These are phyloP conservation scores for Hymenochaete sp. DNA, from an alignment of 1,284 basidiomycete genomes.

Conservation along the genomic window DNA sequence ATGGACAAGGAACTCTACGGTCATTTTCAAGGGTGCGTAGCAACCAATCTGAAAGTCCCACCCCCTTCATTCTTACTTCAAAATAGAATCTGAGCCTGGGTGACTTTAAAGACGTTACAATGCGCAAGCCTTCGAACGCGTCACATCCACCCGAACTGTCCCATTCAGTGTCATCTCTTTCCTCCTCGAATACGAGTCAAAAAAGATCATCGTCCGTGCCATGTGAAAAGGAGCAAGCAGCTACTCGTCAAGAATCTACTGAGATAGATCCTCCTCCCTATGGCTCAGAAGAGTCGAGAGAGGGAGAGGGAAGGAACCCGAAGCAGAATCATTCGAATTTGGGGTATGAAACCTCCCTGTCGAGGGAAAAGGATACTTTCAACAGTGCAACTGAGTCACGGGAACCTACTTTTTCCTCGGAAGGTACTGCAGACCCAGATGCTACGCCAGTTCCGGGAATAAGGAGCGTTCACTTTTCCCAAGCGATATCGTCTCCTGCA, in stretches of 20 bases:
- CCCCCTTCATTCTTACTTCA: no score
- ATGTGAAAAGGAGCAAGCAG: neutral
- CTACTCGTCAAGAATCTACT: neutral
- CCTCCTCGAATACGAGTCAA: slow-evolving; percentile 1
- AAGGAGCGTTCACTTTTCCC: slow-evolving; percentile 31
- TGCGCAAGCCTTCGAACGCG: neutral
- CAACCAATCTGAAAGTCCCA: no score
- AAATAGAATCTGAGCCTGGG: no score
- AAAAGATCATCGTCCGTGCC: neutral
- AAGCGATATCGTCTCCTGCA: slow-evolving; percentile 21
- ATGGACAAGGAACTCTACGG: slow-evolving; percentile 53
- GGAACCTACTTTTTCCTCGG: slow-evolving; percentile 65
- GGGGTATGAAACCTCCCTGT: neutral
- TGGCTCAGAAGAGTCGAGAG: neutral
- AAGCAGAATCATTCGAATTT: no score
- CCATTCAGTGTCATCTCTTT: slow-evolving; percentile 2
- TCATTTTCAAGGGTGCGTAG: slow-evolving; percentile 50
- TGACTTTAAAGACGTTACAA: slow-evolving; percentile 10
- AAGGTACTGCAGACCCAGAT: slow-evolving; percentile 20
- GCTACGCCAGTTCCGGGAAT: neutral
- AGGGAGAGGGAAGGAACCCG: neutral
- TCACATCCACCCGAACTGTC: neutral
- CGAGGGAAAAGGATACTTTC: neutral
- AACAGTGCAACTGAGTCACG: slow-evolving; percentile 16
- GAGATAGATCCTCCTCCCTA: neutral